These are phyloP conservation scores for apple (Malus domestica) DNA, from an alignment of 306 rosid species.

Conservation along the genomic window ASM211411v1 NC_041804.1:25065501-25066000, in stretches of 20 bases:
- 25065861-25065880: no score
- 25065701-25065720: no score
- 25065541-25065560: constrained; percentile 41
- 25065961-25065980: no score
- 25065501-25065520: constrained; percentile 54
- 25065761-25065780: no score
- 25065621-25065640: constrained; percentile 83
- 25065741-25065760: no score
- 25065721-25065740: no score
- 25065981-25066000: no score
- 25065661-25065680: no score
- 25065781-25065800: no score
- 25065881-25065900: background rate
- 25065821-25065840: background rate
- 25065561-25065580: constrained; percentile 45
- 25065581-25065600: constrained; percentile 63
- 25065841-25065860: background rate
- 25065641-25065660: constrained; percentile 47
- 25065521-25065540: constrained; percentile 55
- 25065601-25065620: constrained; percentile 49
- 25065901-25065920: background rate
- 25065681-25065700: no score
- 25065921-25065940: background rate
- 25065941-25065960: no score
- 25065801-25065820: no score